These are phyloP conservation scores for Harrya chromipes DNA, from an alignment of 768 basidiomycete genomes.

Conservation along the genomic window DNA sequence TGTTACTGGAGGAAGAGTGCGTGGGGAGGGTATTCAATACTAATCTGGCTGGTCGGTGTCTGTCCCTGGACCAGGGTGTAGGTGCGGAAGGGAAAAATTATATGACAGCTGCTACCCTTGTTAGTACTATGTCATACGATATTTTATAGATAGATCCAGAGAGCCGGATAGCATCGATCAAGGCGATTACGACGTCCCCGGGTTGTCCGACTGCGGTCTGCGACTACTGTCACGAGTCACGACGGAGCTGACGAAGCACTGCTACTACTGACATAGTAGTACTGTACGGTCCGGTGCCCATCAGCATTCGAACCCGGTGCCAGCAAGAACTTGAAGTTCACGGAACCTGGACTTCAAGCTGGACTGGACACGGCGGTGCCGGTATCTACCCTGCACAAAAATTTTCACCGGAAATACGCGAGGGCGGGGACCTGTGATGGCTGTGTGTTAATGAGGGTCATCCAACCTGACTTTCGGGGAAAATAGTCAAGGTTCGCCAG, in stretches of 20 bases:
- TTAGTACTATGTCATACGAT: slow-evolving; percentile 21
- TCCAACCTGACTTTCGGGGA: slow-evolving; percentile 31
- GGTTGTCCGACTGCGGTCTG: background rate
- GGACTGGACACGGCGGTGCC: slow-evolving; percentile 7
- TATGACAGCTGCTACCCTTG: slow-evolving; percentile 18
- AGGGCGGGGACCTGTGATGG: slow-evolving; percentile 38
- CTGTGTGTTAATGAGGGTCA: slow-evolving; percentile 36
- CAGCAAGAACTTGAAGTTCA: too few relatives aligned
- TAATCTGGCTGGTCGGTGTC: slow-evolving; percentile 24
- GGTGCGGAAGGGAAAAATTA: slow-evolving; percentile 20
- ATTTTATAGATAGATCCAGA: slow-evolving; percentile 14
- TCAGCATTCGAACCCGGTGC: background rate
- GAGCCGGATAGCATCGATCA: slow-evolving; percentile 11
- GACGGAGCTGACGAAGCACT: slow-evolving; percentile 23
- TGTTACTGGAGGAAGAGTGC: slow-evolving; percentile 8
- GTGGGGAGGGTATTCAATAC: slow-evolving; percentile 21
- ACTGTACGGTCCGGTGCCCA: too few relatives aligned
- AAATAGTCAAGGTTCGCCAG: slow-evolving; percentile 32
- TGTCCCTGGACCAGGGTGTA: slow-evolving; percentile 26
- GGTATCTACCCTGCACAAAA: slow-evolving; percentile 24
- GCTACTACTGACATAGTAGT: background rate
- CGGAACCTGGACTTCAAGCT: too few relatives aligned
- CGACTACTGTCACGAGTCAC: slow-evolving; percentile 5
- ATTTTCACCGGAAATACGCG: slow-evolving; percentile 37
- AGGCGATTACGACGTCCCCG: slow-evolving; percentile 17